A percentile compares a stretch with the other conserved stretches of the same genome.
Evolutionary conservation across 495 filamentous ascomycete species (phyloP).

Genomic region (Annulohypoxylon stygium): DNA sequence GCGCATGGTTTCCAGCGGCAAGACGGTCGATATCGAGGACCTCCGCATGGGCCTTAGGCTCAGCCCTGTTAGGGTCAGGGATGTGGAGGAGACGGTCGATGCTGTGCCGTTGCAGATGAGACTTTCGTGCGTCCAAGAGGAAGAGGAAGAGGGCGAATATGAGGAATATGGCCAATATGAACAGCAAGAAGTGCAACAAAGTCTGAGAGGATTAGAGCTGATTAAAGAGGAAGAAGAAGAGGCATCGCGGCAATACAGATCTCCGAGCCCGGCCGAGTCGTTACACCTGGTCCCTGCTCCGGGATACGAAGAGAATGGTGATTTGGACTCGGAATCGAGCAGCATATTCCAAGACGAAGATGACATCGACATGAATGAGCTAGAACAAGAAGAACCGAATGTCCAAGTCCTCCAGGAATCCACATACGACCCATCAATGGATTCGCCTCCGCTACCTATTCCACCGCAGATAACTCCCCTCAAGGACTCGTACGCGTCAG

Average conservation of each 20-base stretch:
- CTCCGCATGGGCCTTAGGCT: conserved; percentile 80
- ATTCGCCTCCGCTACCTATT: conserved; percentile 51
- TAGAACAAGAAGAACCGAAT: conserved; percentile 63
- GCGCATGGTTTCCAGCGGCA: conserved; percentile 81
- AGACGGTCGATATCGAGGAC: conserved; percentile 85
- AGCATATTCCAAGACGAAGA: conserved; percentile 69
- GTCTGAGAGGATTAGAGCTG: background rate
- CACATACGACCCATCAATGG: conserved; percentile 50
- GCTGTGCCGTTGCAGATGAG: conserved; percentile 53
- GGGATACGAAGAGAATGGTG: conserved; percentile 51
- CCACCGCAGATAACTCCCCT: conserved; percentile 62
- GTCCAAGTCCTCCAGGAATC: conserved; percentile 63
- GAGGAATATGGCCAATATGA: conserved; percentile 6
- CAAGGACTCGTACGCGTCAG: conserved; percentile 60
- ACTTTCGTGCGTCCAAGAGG: conserved; percentile 57
- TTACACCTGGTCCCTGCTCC: conserved; percentile 54
- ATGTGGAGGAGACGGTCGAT: conserved; percentile 62
- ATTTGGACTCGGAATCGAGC: conserved; percentile 61
- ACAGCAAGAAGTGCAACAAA: conserved; percentile 43
- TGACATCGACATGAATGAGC: conserved; percentile 62
- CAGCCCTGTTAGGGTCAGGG: conserved; percentile 68
- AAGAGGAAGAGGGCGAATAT: conserved; percentile 50
- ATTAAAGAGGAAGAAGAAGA: conserved; percentile 29
- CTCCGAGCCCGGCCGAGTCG: conserved; percentile 46
- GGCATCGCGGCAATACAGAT: conserved; percentile 9